phyloP scores from a whole-genome alignment of 2,329 filamentous ascomycete species.

The Trichoderma sp. region DNA sequence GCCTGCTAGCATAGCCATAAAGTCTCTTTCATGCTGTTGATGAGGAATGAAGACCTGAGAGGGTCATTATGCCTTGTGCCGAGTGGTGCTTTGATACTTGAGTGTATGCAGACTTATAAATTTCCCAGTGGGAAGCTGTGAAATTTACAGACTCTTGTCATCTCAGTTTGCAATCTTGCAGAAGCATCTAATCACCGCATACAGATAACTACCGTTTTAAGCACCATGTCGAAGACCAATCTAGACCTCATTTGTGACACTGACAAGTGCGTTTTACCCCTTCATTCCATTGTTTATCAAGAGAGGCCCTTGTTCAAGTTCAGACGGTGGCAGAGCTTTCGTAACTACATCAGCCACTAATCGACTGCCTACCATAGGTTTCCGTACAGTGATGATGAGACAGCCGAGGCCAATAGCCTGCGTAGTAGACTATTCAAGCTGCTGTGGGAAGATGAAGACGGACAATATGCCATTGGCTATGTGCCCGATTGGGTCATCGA shows the following conservation, averaged over 20 bases:
- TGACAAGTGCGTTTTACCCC: conserved; percentile 51
- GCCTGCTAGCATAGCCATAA: neutral
- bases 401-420: conserved; percentile 57
- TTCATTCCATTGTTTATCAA: neutral
- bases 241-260: conserved; percentile 56
- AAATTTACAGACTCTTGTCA: neutral
- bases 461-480: conserved; percentile 65
- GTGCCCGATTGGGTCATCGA: conserved; percentile 54
- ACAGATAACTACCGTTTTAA: neutral
- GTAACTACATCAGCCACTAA: neutral
- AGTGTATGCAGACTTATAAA: neutral
- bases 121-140: neutral
- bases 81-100: neutral
- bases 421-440: conserved; percentile 67
- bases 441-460: conserved; percentile 62
- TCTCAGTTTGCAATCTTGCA: neutral
- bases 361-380: conserved; percentile 57
- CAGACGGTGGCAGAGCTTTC: neutral
- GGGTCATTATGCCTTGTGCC: neutral
- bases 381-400: conserved; percentile 66
- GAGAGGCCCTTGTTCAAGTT: neutral
- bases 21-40: neutral
- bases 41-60: neutral
- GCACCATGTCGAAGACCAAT: conserved; percentile 36
- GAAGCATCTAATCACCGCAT: neutral